Evolutionary conservation across 139 green algal genomes (phyloP).

Genomic region (Asterochloris erici): DNA sequence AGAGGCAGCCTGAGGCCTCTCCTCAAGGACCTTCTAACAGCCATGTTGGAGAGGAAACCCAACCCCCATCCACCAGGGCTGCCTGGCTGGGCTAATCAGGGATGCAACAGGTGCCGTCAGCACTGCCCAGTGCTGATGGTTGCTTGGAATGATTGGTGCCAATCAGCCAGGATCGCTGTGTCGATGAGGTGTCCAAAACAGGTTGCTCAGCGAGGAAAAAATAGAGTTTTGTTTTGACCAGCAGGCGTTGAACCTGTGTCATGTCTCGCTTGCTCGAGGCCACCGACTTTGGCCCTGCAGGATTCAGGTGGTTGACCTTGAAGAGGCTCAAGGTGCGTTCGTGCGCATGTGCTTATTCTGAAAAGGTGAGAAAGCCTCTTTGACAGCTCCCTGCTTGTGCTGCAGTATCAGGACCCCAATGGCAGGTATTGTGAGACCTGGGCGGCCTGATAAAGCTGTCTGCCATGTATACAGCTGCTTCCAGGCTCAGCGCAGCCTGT

Average conservation of each 20-base stretch:
- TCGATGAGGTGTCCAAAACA: too few species aligned
- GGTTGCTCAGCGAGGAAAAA: too few species aligned
- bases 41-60: too few species aligned
- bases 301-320: constrained; percentile 44
- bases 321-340: constrained; percentile 30
- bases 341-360: not conserved
- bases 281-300: constrained; percentile 26
- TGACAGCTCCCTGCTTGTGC: not conserved
- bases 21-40: too few species aligned
- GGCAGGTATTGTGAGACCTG: constrained; percentile 14
- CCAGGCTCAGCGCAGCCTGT: not conserved
- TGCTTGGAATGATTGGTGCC: too few species aligned
- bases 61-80: too few species aligned
- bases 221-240: too few species aligned
- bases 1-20: too few species aligned
- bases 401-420: constrained; percentile 41
- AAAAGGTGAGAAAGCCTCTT: not conserved
- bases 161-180: too few species aligned
- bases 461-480: not conserved
- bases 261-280: constrained; percentile 17
- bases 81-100: too few species aligned
- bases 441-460: not conserved
- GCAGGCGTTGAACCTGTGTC: not conserved
- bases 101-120: too few species aligned
- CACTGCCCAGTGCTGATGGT: too few species aligned